Evolutionary conservation across 352 stramenopile species (phyloP), one percentile per base, ranked within the genome.

Genomic region (Phytopythium chamaehyphon): DNA sequence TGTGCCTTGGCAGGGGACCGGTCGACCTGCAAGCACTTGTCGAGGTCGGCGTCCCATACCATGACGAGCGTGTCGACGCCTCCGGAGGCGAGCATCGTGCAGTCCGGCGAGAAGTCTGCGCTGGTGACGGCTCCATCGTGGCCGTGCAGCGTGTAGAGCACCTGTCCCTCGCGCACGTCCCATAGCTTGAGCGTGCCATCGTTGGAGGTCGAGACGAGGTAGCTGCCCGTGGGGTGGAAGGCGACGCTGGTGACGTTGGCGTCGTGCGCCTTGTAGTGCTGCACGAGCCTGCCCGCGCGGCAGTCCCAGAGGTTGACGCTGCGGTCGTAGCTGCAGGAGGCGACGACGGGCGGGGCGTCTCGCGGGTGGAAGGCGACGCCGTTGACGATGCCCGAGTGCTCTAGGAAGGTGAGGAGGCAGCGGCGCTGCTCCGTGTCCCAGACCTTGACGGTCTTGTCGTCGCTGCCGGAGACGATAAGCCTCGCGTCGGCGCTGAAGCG

Each of bases 381-480:
- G 48, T 88, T 90, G 23, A 98, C 90, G 22, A 84, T 82, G 3
- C 71, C 83, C 2, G 71, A 51, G 54, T 97, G 88, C 55, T 97
- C 90, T 43, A 89, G 90, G 51, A 97, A 97, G 11, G 82, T 94
- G 31, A 84, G 60, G 21, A 95, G 51, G 54, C 69, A 89, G 23
- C 77, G 57, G 21, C 83, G 80, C 35, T 65, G 83, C 42, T 86
- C 76, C 15, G 95, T 86, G 54, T 98, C 91, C 90, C 90, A 98
- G 9, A 98, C 50, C 40, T 93, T 90, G 24, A 98, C 87, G 11
- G 76, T 88, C 65, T 97, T 97, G 70, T 98, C 92, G 54, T 98
- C 90, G 49, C 82, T 87, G 14, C 76, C 90, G 0, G 82, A 95
- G 8, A 71, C 81, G 24, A 92, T 72, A 9, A 85, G 54, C 6